Percentiles rank a stretch among this genome's conserved stretches.
Evolutionary conservation across 805 yeast genomes (phyloP).

Genomic region (Saturnispora saitoi): DNA sequence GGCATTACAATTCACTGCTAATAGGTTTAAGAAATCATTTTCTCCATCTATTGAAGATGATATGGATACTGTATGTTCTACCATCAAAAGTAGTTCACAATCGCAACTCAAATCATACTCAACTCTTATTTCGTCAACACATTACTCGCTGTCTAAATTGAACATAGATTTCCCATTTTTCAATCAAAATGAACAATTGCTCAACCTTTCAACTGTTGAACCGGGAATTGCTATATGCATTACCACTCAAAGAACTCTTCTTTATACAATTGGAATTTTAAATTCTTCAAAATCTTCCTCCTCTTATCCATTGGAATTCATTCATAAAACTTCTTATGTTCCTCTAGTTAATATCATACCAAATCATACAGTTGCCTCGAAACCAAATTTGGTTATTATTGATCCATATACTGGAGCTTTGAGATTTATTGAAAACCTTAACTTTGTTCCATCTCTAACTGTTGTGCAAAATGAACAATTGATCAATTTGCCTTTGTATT

Average conservation of each 20-base stretch:
- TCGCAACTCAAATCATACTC: background rate
- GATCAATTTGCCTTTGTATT: conserved; percentile 34
- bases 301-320: conserved; percentile 51
- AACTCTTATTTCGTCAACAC: background rate
- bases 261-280: conserved; percentile 61
- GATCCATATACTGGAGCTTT: conserved; percentile 50
- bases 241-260: conserved; percentile 43
- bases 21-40: conserved; percentile 3
- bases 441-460: conserved; percentile 53
- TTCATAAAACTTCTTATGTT: conserved; percentile 24
- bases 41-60: background rate
- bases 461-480: conserved; percentile 27
- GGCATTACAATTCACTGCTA: conserved; percentile 4
- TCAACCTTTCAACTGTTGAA: conserved; percentile 21
- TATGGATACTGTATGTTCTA: background rate
- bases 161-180: conserved; percentile 39
- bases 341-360: conserved; percentile 51
- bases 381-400: conserved; percentile 66
- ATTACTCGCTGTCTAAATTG: background rate
- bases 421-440: conserved; percentile 67
- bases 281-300: conserved; percentile 32
- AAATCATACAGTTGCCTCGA: conserved; percentile 37
- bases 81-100: background rate
- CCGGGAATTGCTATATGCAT: conserved; percentile 26
- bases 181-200: conserved; percentile 21